Conservation (phyloP, 257 asterid genomes). For the Sherardia arvensis region DNA sequence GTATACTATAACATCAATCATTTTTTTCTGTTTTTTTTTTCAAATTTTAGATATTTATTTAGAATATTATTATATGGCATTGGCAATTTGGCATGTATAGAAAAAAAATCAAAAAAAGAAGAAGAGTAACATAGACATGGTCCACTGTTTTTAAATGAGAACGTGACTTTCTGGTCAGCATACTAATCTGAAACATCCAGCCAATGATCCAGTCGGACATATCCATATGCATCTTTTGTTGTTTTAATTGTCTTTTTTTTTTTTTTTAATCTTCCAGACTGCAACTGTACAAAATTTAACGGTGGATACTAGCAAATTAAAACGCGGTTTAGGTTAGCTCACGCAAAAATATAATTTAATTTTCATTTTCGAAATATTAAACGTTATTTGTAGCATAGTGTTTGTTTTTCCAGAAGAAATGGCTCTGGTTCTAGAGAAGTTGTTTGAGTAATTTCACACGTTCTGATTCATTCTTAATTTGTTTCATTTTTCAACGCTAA, state of each 20-base stretch:
- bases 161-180: conserved; percentile 4
- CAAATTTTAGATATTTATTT: too few species aligned
- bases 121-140: not conserved
- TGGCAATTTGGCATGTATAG: not conserved
- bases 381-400: not conserved
- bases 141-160: not conserved
- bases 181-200: conserved; percentile 1
- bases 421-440: not conserved
- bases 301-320: not conserved
- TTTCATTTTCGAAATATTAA: too few species aligned
- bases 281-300: not conserved
- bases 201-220: not conserved
- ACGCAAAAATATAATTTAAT: not conserved
- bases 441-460: not conserved
- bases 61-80: too few species aligned
- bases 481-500: not conserved
- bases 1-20: too few species aligned
- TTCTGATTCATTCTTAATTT: not conserved
- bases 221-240: not conserved
- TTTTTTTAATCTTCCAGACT: not conserved
- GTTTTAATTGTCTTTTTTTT: not conserved
- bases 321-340: not conserved
- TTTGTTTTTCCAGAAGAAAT: not conserved
- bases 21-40: too few species aligned
- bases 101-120: too few species aligned